These are phyloP conservation scores for Neofusicoccum laricinum DNA, from an alignment of 2,329 filamentous ascomycete species.

Conservation along the genomic window DNA sequence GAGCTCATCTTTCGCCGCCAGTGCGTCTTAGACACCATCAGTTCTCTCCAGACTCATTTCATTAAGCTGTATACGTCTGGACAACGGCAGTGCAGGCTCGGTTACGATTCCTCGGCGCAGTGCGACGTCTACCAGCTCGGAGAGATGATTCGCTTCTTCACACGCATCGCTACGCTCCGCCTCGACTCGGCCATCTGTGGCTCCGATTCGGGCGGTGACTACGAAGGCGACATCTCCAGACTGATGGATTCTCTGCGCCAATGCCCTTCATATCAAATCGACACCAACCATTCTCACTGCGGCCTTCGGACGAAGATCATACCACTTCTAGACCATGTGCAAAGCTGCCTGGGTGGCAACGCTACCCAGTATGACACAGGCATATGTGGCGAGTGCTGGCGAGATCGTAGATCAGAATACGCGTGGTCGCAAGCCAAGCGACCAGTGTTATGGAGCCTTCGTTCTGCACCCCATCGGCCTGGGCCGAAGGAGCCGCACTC, in stretches of 20 bases:
- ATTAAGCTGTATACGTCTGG: slow-evolving; percentile 65
- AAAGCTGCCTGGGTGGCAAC: slow-evolving; percentile 37
- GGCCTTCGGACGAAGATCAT: slow-evolving; percentile 64
- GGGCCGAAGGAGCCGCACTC: background rate
- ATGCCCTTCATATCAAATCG: slow-evolving; percentile 70
- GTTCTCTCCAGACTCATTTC: slow-evolving; percentile 68
- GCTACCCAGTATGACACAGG: slow-evolving; percentile 32
- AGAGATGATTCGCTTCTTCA: slow-evolving; percentile 71
- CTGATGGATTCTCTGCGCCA: slow-evolving; percentile 62
- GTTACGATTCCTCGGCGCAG: slow-evolving; percentile 68
- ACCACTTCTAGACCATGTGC: slow-evolving; percentile 64
- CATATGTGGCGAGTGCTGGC: slow-evolving; percentile 48
- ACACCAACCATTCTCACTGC: slow-evolving; percentile 71
- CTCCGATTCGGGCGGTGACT: slow-evolving; percentile 45
- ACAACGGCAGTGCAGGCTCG: slow-evolving; percentile 66
- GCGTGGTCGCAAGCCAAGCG: slow-evolving; percentile 46
- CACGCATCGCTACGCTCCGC: slow-evolving; percentile 58
- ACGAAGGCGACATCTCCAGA: slow-evolving; percentile 60
- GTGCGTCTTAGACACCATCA: slow-evolving; percentile 65
- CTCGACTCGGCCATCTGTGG: slow-evolving; percentile 47
- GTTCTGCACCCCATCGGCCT: background rate
- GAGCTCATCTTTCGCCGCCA: slow-evolving; percentile 66
- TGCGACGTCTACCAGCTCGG: slow-evolving; percentile 78
- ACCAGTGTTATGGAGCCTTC: slow-evolving; percentile 41
- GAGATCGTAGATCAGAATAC: slow-evolving; percentile 35